Percentiles rank a stretch among this genome's conserved stretches.
Conservation (phyloP, 2,329 filamentous ascomycete genomes). For the Aphanoascus verrucosus region DNA sequence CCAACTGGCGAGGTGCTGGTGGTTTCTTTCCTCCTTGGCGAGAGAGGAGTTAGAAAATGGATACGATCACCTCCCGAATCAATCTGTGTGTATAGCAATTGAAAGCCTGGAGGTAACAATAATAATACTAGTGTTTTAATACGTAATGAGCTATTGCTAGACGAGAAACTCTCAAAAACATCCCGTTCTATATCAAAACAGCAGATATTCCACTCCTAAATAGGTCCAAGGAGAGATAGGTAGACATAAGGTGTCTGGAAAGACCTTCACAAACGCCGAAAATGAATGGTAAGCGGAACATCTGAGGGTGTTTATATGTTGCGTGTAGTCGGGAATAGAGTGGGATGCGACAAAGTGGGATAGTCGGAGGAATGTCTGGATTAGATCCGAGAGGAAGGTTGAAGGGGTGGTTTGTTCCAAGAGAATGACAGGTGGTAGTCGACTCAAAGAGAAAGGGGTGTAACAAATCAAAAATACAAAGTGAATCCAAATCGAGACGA, state of each 20-base stretch:
- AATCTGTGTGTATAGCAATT: not conserved
- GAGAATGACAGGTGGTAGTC: too few species aligned
- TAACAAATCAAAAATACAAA: too few species aligned
- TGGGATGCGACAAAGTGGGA: not conserved
- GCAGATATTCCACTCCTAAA: not conserved
- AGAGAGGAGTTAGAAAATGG: too few species aligned
- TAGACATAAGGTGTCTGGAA: not conserved
- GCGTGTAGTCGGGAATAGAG: too few species aligned
- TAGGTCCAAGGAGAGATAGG: slow-evolving; percentile 3
- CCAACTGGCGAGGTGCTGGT: too few species aligned
- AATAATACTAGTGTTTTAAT: not conserved
- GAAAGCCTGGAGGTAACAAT: not conserved
- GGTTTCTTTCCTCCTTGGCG: too few species aligned
- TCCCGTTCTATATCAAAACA: not conserved
- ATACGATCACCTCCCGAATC: not conserved
- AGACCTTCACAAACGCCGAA: not conserved
- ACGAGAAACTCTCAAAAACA: not conserved
- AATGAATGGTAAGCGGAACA: not conserved
- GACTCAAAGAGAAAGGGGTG: too few species aligned
- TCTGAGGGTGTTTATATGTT: too few species aligned
- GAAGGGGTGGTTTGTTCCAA: too few species aligned
- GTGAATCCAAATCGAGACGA: too few species aligned
- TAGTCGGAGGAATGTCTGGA: not conserved
- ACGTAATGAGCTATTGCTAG: not conserved
- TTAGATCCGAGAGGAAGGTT: not conserved